Percentiles rank a stretch among this genome's conserved stretches.
Conservation (phyloP, 2,329 filamentous ascomycete genomes). For the Trichoderma sp. region DNA sequence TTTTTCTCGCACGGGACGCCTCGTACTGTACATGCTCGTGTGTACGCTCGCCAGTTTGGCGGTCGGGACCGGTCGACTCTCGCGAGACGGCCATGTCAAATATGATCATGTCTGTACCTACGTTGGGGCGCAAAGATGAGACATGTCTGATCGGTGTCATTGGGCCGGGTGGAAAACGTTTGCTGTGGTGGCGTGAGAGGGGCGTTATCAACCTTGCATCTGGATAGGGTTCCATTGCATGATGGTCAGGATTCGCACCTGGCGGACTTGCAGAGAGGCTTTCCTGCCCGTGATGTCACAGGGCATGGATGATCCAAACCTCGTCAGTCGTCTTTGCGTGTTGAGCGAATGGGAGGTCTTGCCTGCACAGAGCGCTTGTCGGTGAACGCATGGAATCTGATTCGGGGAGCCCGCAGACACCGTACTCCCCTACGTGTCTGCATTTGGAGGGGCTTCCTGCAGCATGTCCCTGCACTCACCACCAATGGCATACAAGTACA, state of each 20-base stretch:
- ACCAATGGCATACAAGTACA: conserved; percentile 13
- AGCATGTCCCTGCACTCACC: conserved; percentile 18
- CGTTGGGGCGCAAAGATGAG: background rate
- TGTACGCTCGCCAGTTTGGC: background rate
- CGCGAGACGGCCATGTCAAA: conserved; percentile 9
- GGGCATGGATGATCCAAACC: background rate
- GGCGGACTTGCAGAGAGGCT: background rate
- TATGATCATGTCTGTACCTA: background rate
- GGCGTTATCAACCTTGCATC: background rate
- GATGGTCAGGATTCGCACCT: background rate
- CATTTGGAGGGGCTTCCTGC: background rate
- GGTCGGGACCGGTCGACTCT: background rate
- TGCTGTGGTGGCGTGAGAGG: conserved; percentile 12
- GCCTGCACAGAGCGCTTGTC: conserved; percentile 10
- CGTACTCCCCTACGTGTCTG: background rate
- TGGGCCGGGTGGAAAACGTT: background rate
- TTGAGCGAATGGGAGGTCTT: too few relatives aligned
- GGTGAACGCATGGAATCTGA: conserved; percentile 17
- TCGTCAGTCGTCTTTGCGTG: background rate
- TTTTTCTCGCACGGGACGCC: background rate
- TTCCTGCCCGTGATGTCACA: conserved; percentile 1
- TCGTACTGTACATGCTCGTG: background rate
- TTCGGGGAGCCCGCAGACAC: conserved; percentile 6
- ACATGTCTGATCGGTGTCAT: background rate
- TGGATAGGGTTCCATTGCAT: conserved; percentile 16